Conservation (phyloP, 129 eudicot genomes). For the Logfia minima region DNA sequence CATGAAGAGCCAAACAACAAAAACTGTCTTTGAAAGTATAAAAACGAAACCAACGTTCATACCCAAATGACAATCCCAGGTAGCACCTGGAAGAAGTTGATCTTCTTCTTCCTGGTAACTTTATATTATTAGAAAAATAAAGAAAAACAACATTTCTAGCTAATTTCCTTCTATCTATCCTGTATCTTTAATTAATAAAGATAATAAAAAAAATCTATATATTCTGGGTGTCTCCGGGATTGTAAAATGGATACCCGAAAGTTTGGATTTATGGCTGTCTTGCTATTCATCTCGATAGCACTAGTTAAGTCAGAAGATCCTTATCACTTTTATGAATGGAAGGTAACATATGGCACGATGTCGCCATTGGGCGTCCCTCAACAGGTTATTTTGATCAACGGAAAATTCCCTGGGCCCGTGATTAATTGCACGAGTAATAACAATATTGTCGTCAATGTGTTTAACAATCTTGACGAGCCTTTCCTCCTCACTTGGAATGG, state of each 20-base stretch:
- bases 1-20: conserved; percentile 23
- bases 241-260: conserved; percentile 40
- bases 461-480: conserved; percentile 76
- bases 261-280: conserved; percentile 23
- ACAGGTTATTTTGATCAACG: conserved; percentile 78
- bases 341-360: conserved; percentile 68
- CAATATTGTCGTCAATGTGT: conserved; percentile 70
- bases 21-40: conserved; percentile 29
- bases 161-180: conserved; percentile 12
- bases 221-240: conserved; percentile 46
- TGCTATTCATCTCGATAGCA: conserved; percentile 36
- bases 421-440: conserved; percentile 87
- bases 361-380: conserved; percentile 76
- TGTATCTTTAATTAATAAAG: conserved; percentile 6
- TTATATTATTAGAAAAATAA: not conserved
- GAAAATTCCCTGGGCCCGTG: conserved; percentile 70
- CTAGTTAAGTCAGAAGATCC: conserved; percentile 67
- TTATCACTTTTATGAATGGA: conserved; percentile 60
- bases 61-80: conserved; percentile 38
- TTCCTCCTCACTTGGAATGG: conserved; percentile 80
- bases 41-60: conserved; percentile 10
- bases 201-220: conserved; percentile 7
- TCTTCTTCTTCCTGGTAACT: conserved; percentile 43
- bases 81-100: conserved; percentile 46
- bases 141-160: not conserved